Percentiles rank a stretch among this genome's conserved stretches.
phyloP scores from a whole-genome alignment of 2,329 filamentous ascomycete genomes.

The Sarocladium strictum region DNA sequence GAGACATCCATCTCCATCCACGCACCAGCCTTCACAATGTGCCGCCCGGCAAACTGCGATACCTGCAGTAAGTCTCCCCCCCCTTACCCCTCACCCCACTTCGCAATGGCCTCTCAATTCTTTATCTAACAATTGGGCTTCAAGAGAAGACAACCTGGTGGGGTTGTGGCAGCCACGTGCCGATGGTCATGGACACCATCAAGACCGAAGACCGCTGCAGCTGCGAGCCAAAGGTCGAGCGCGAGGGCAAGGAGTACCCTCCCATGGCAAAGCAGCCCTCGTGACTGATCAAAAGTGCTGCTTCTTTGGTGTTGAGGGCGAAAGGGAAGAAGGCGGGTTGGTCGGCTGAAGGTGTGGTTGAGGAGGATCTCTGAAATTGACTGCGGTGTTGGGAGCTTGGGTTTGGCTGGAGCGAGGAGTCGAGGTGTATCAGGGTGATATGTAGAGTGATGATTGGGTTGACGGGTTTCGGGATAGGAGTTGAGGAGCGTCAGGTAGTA shows the following conservation, averaged over 20 bases:
- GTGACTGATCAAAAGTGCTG: constrained; percentile 29
- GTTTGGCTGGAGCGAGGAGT: no score
- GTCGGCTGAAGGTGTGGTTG: constrained; percentile 23
- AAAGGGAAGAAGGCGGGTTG: constrained; percentile 22
- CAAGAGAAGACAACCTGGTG: constrained; percentile 57
- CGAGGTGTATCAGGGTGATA: not conserved
- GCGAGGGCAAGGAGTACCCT: constrained; percentile 57
- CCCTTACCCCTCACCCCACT: not conserved
- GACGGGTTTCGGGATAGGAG: not conserved
- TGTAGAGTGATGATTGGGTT: not conserved
- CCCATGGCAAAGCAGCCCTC: constrained; percentile 47
- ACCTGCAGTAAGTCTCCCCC: constrained; percentile 50
- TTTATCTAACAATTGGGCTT: not conserved
- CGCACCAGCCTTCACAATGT: constrained; percentile 43
- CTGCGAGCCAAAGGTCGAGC: constrained; percentile 58
- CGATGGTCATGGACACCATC: constrained; percentile 55
- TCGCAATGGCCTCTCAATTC: not conserved
- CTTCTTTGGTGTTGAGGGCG: constrained; percentile 21
- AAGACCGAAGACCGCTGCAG: constrained; percentile 55
- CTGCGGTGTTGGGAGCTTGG: constrained; percentile 8
- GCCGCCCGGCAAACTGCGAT: constrained; percentile 55
- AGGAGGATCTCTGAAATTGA: constrained; percentile 17
- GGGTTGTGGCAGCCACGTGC: constrained; percentile 59
- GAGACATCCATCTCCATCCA: not conserved
- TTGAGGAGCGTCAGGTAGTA: not conserved